These are phyloP conservation scores for Nemania sp. DNA, from an alignment of 2,329 filamentous ascomycete species.

Conservation along the genomic window DNA sequence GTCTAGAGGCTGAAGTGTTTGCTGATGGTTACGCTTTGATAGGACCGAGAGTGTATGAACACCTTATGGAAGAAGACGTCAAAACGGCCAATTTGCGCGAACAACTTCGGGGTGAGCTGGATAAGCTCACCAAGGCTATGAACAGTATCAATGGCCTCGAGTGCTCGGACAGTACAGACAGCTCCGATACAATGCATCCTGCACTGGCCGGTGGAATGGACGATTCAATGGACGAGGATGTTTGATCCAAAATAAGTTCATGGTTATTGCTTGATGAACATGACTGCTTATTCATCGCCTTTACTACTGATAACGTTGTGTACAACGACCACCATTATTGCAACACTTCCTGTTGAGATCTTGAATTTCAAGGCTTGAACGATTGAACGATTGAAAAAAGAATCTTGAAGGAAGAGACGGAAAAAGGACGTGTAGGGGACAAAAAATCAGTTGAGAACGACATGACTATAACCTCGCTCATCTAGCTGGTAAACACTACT, in stretches of 20 bases:
- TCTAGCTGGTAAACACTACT: too few relatives aligned
- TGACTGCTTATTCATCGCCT: background rate
- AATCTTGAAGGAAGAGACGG: too few relatives aligned
- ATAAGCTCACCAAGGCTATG: constrained; percentile 53
- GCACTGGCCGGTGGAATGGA: constrained; percentile 19
- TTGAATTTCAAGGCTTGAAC: background rate
- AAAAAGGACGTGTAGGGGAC: too few relatives aligned
- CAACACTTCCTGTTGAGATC: background rate
- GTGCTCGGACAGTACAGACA: constrained; percentile 33
- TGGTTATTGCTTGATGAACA: background rate
- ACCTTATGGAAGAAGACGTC: constrained; percentile 54
- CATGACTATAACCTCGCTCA: too few relatives aligned
- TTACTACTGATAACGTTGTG: background rate
- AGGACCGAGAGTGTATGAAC: constrained; percentile 44
- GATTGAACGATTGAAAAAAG: too few relatives aligned
- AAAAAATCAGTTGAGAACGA: too few relatives aligned
- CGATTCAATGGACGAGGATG: constrained; percentile 23
- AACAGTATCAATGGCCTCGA: constrained; percentile 50
- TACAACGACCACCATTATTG: background rate
- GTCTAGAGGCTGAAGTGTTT: background rate
- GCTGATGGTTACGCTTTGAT: background rate
- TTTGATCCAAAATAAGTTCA: constrained; percentile 13
- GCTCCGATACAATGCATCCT: constrained; percentile 14
- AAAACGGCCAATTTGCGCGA: constrained; percentile 47
- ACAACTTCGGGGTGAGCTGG: constrained; percentile 47